These are phyloP conservation scores for Fusarium anguioides DNA, from an alignment of 2,329 filamentous ascomycete genomes.

Conservation along the genomic window DNA sequence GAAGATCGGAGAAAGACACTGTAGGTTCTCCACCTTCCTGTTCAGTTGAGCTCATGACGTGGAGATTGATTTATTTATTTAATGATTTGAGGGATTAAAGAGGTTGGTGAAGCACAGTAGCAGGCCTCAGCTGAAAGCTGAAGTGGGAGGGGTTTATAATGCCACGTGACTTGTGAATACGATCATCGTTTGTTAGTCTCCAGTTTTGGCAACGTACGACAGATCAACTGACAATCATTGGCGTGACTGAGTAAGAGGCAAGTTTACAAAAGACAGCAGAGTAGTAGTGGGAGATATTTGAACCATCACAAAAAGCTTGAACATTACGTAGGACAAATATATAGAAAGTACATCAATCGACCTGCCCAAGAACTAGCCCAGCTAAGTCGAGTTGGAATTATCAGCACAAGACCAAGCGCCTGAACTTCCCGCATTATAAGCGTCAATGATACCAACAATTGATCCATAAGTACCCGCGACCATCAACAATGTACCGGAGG, in stretches of 20 bases:
- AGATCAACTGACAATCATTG: too few relatives aligned
- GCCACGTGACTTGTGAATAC: neutral
- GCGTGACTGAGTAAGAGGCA: too few relatives aligned
- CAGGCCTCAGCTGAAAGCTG: too few relatives aligned
- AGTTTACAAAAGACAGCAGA: too few relatives aligned
- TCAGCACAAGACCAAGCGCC: conserved; percentile 56
- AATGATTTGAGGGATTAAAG: too few relatives aligned
- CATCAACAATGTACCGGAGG: conserved; percentile 52
- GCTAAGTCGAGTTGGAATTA: conserved; percentile 51
- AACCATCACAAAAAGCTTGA: too few relatives aligned
- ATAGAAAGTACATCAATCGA: neutral
- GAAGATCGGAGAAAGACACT: too few relatives aligned
- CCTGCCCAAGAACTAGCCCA: neutral
- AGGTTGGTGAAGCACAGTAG: too few relatives aligned
- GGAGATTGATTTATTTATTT: neutral
- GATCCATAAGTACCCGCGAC: conserved; percentile 59
- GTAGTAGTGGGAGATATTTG: too few relatives aligned
- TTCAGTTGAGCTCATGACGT: neutral
- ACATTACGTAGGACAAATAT: neutral
- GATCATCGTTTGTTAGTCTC: neutral
- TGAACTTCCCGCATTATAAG: conserved; percentile 52
- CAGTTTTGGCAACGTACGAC: too few relatives aligned
- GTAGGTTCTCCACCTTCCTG: neutral
- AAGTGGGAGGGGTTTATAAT: too few relatives aligned
- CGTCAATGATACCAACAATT: conserved; percentile 49